These are phyloP conservation scores for Pseudozyma sp. DNA, from an alignment of 1,284 basidiomycete species.

Conservation along the genomic window DNA sequence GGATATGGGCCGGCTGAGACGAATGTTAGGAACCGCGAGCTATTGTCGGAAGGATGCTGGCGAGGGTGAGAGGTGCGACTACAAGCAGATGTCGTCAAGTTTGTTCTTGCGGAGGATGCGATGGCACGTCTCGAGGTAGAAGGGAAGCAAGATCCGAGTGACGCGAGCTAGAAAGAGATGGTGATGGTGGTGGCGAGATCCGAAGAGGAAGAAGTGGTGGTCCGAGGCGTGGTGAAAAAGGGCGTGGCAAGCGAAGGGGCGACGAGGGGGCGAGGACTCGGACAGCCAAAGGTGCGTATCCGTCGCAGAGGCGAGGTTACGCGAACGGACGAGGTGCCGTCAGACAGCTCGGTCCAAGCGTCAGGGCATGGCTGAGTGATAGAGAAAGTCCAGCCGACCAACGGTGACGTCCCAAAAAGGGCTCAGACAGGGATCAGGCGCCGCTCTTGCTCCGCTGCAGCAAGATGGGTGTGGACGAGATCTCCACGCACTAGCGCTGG, in stretches of 20 bases:
- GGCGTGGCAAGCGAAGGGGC: slow-evolving; percentile 3
- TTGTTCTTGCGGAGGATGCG: too few species aligned
- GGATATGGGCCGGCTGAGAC: too few species aligned
- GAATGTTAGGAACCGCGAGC: too few species aligned
- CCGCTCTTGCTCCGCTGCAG: not conserved
- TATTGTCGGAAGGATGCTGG: too few species aligned
- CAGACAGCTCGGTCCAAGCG: slow-evolving; percentile 1
- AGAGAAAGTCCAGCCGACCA: slow-evolving; percentile 1
- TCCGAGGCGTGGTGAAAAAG: slow-evolving; percentile 10
- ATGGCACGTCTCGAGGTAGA: too few species aligned
- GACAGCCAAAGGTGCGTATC: too few species aligned
- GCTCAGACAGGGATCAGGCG: not conserved
- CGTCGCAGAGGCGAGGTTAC: slow-evolving; percentile 7
- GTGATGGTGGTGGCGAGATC: too few species aligned
- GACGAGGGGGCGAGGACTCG: slow-evolving; percentile 3
- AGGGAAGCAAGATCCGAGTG: too few species aligned
- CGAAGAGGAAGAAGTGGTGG: not conserved
- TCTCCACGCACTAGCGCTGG: slow-evolving; percentile 3
- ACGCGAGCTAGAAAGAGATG: too few species aligned
- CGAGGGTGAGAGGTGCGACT: too few species aligned
- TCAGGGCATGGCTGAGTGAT: slow-evolving; percentile 2
- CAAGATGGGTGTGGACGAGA: not conserved
- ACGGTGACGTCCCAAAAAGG: slow-evolving; percentile 9
- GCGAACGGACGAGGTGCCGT: slow-evolving; percentile 3
- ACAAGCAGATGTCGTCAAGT: too few species aligned